Base-by-base conservation (phyloP, 2,329 filamentous ascomycete species). In the Colletotrichum aenigma region DNA sequence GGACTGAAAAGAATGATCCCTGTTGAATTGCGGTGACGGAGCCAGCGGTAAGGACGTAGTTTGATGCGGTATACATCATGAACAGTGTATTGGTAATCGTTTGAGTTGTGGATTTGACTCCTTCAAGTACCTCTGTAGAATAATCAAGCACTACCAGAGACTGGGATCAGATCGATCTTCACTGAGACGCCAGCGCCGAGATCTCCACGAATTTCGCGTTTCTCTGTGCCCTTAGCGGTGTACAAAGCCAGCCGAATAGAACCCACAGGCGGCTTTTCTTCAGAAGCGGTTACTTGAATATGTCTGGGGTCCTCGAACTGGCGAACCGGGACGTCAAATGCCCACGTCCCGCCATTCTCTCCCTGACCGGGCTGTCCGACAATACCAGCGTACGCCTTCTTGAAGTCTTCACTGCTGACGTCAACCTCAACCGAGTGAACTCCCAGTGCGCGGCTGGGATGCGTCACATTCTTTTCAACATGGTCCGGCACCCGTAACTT, bases 401-500 rank as follows among this genome's bases (percentile, higher is more conserved):
- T 75, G 48, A 76, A 43, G 24, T 76, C 71, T 6, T 76, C 2
- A 15, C 55, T 58, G 24, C 48, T 62, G 3, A 87, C 81, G 1
- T 83, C 77, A 2, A 90, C 76, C 3, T 82, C 80, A 6, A 92
- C 80, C 4, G 83, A 81, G 1, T 86, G 86, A 16, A 92, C 84
- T 1, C 92, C 92, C 16, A 86, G 78, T 0, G 86, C 90, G 0
- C 87, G 88, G 8, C 85, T 89, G 0, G 89, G 84, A 82, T 94
- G 92, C 15, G 79, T 82, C 5, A 85, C 85, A 52, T 81, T 84
- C 16, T 81, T 83, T 6, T 74, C 78, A 0, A 83, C 79, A 3
- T 80, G 77, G 4, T 86, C 79, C 8, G 92, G 91, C 4, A 93
- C 92, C 0, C 93, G 83, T 3, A 91, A 80, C n/a, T 83, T 78